A percentile compares a stretch with the other conserved stretches of the same genome.
These are phyloP conservation scores for Botrytis aclada DNA, from an alignment of 2,329 filamentous ascomycete species.

Conservation along the genomic window DNA sequence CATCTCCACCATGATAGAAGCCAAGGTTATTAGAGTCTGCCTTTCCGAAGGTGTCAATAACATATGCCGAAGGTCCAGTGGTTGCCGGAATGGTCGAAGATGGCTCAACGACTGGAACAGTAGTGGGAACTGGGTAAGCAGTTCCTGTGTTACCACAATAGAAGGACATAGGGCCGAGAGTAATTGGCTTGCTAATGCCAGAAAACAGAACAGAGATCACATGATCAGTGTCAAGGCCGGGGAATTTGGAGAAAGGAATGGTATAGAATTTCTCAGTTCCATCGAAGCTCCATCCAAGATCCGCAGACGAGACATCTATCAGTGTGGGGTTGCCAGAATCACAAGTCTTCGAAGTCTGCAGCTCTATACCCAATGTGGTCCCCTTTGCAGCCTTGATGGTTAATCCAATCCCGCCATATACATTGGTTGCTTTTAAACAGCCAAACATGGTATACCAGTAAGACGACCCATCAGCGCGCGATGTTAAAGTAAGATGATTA, in stretches of 20 bases:
- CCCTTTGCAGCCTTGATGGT: slow-evolving; percentile 53
- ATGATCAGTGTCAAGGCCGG: slow-evolving; percentile 50
- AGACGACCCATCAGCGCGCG: slow-evolving; percentile 44
- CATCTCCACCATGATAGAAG: slow-evolving; percentile 65
- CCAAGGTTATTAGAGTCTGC: slow-evolving; percentile 55
- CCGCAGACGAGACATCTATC: slow-evolving; percentile 39
- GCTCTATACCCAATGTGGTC: slow-evolving; percentile 50
- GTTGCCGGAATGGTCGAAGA: slow-evolving; percentile 51
- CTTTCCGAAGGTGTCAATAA: slow-evolving; percentile 60
- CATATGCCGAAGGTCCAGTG: slow-evolving; percentile 46
- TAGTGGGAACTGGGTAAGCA: slow-evolving; percentile 49
- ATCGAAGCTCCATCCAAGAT: slow-evolving; percentile 59
- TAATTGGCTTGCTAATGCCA: slow-evolving; percentile 46
- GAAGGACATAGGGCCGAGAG: slow-evolving; percentile 55
- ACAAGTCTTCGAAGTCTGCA: slow-evolving; percentile 46
- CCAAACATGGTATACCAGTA: slow-evolving; percentile 59
- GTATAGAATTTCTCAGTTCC: slow-evolving; percentile 58
- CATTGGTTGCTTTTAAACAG: slow-evolving; percentile 49
- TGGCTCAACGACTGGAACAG: slow-evolving; percentile 42
- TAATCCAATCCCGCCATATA: slow-evolving; percentile 55
- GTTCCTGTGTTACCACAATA: slow-evolving; percentile 53
- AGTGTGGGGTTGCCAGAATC: slow-evolving; percentile 38
- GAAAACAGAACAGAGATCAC: slow-evolving; percentile 52
- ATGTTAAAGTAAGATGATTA: slow-evolving; percentile 52
- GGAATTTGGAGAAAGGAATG: slow-evolving; percentile 53